Percentiles rank a stretch among this genome's conserved stretches.
These are phyloP conservation scores for Filobasidium uniguttulatum DNA, from an alignment of 1,284 basidiomycete genomes.

Conservation along the genomic window DNA sequence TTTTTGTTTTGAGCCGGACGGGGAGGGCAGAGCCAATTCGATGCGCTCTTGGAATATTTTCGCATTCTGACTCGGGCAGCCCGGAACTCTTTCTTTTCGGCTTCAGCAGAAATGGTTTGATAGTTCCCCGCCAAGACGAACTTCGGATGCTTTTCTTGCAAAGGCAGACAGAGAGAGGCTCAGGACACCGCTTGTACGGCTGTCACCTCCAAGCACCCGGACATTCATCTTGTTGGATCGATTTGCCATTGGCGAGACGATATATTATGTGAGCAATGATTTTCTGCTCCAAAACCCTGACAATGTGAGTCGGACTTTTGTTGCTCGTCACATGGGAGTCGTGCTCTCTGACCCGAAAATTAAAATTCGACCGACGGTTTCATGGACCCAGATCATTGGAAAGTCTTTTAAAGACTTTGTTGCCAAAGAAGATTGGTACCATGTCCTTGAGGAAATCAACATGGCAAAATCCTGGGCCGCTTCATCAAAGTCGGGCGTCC, in stretches of 20 bases:
- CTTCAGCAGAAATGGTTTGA: not conserved
- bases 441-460: constrained; percentile 25
- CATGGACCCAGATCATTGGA: constrained; percentile 20
- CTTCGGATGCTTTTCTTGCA: not conserved
- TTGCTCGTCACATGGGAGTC: too few relatives aligned
- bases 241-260: constrained; percentile 25
- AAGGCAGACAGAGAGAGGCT: not conserved
- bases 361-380: too few relatives aligned
- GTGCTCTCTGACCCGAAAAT: too few relatives aligned
- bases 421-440: constrained; percentile 21
- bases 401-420: constrained; percentile 28
- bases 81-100: not conserved
- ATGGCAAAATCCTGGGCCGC: constrained; percentile 21
- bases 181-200: constrained; percentile 1
- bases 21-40: too few relatives aligned
- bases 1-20: too few relatives aligned
- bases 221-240: constrained; percentile 29
- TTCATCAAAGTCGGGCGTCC: not conserved
- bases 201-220: constrained; percentile 16
- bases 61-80: not conserved
- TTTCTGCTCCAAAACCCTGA: constrained; percentile 19
- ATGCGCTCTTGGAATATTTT: too few relatives aligned
- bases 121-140: constrained; percentile 13
- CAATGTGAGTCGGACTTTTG: constrained; percentile 16
- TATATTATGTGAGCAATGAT: constrained; percentile 29